A percentile compares a stretch with the other conserved stretches of the same genome.
These are phyloP conservation scores for Alternaria alternata DNA, from an alignment of 2,329 filamentous ascomycete species.

Conservation along the genomic window DNA sequence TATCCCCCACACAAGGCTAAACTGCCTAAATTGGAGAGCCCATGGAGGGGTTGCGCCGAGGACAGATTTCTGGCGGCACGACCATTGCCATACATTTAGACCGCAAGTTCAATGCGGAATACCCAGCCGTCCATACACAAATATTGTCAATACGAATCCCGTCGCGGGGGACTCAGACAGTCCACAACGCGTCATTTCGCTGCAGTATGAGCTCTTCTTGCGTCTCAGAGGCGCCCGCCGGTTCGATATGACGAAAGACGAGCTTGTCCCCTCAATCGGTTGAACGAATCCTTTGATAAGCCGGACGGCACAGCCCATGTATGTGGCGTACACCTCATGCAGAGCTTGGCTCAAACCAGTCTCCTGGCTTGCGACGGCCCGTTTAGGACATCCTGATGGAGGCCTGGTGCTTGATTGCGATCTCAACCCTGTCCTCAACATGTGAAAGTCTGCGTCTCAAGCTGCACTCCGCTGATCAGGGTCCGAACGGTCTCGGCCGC, in stretches of 20 bases:
- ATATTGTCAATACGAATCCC: background rate
- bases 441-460: constrained; percentile 19
- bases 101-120: background rate
- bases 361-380: constrained; percentile 11
- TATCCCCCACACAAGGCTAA: constrained; percentile 15
- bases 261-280: constrained; percentile 3
- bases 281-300: constrained; percentile 11
- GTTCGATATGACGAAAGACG: constrained; percentile 10
- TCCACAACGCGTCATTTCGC: constrained; percentile 17
- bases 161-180: constrained; percentile 2
- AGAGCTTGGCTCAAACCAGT: constrained; percentile 9
- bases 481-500: constrained; percentile 21
- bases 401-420: constrained; percentile 16
- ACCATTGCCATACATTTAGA: background rate
- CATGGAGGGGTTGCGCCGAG: background rate
- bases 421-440: constrained; percentile 22
- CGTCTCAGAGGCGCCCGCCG: background rate
- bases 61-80: constrained; percentile 1
- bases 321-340: constrained; percentile 17
- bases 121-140: background rate
- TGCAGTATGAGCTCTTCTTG: constrained; percentile 9
- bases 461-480: constrained; percentile 25
- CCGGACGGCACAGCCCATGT: constrained; percentile 5
- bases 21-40: constrained; percentile 20
- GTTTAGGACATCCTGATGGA: constrained; percentile 16